Conservation (phyloP, 768 basidiomycete genomes). For the Mycena vulgaris region DNA sequence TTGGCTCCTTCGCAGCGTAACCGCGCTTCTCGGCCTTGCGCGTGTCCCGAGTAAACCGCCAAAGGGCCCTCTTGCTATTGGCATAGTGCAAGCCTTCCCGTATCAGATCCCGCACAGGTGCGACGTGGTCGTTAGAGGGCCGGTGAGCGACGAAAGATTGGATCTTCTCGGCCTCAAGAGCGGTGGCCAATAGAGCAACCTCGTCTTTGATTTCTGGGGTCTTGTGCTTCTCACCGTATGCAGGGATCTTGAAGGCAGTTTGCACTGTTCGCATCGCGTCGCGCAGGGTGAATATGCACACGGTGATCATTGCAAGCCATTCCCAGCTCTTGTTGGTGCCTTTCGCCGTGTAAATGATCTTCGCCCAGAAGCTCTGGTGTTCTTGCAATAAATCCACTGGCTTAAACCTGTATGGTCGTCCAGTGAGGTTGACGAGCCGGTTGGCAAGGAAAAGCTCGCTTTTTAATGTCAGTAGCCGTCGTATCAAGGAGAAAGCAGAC, state of each 20-base stretch:
- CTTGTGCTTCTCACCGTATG: conserved; percentile 22
- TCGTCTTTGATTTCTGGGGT: conserved; percentile 16
- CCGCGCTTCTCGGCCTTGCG: not conserved
- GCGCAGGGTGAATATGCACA: conserved; percentile 1
- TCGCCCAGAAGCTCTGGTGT: conserved; percentile 25
- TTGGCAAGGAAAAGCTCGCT: conserved; percentile 8
- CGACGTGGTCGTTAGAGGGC: conserved; percentile 3
- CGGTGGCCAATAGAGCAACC: not conserved
- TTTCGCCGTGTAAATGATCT: conserved; percentile 32
- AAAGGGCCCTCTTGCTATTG: not conserved
- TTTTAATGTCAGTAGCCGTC: not conserved
- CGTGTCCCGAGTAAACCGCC: not conserved
- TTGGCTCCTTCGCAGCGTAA: not conserved
- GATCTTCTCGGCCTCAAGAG: not conserved
- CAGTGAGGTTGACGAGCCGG: conserved; percentile 8
- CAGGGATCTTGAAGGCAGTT: not conserved
- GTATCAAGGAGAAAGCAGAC: not conserved
- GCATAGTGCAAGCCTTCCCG: conserved; percentile 17
- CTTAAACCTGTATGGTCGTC: conserved; percentile 26
- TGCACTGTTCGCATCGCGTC: not conserved
- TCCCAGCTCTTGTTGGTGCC: conserved; percentile 35
- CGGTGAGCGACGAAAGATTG: conserved; percentile 26
- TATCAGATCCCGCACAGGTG: conserved; percentile 23
- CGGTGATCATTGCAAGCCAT: conserved; percentile 37
- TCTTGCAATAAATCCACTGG: conserved; percentile 30